These are phyloP conservation scores for Amauroascus niger DNA, from an alignment of 2,329 filamentous ascomycete genomes.

Conservation along the genomic window DNA sequence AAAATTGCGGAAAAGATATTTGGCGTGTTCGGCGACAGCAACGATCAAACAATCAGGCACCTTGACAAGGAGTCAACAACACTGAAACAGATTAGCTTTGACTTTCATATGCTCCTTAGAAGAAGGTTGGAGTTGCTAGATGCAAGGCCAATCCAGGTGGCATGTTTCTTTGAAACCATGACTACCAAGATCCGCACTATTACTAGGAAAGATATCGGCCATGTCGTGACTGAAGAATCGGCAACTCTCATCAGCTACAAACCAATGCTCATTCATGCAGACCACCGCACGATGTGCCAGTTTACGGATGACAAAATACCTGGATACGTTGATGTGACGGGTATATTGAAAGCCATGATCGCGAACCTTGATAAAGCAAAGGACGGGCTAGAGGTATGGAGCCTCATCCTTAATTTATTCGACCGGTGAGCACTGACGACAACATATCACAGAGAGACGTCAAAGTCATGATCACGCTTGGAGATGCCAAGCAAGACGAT, in stretches of 20 bases:
- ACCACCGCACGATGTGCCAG: neutral
- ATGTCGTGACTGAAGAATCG: neutral
- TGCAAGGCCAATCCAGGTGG: conserved; percentile 2
- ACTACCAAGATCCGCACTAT: neutral
- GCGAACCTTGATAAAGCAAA: neutral
- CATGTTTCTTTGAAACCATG: conserved; percentile 1
- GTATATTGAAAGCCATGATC: neutral
- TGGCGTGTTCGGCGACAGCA: too few relatives aligned
- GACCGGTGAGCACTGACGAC: too few relatives aligned
- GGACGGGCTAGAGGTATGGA: neutral
- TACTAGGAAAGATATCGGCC: too few relatives aligned
- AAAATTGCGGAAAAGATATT: too few relatives aligned
- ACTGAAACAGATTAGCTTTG: neutral
- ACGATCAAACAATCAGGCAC: too few relatives aligned
- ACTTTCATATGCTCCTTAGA: conserved; percentile 3
- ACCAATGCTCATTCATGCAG: neutral
- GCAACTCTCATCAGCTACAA: neutral
- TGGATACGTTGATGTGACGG: conserved; percentile 2
- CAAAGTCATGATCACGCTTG: too few relatives aligned
- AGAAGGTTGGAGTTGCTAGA: neutral
- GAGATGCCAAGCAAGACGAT: too few relatives aligned
- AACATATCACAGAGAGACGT: too few relatives aligned
- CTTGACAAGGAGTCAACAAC: neutral
- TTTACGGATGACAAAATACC: neutral
- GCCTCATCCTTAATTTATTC: too few relatives aligned